Percentiles rank a stretch among this genome's conserved stretches.
phyloP scores from a whole-genome alignment of 2,329 filamentous ascomycete species.

The Fusarium coicis region DNA sequence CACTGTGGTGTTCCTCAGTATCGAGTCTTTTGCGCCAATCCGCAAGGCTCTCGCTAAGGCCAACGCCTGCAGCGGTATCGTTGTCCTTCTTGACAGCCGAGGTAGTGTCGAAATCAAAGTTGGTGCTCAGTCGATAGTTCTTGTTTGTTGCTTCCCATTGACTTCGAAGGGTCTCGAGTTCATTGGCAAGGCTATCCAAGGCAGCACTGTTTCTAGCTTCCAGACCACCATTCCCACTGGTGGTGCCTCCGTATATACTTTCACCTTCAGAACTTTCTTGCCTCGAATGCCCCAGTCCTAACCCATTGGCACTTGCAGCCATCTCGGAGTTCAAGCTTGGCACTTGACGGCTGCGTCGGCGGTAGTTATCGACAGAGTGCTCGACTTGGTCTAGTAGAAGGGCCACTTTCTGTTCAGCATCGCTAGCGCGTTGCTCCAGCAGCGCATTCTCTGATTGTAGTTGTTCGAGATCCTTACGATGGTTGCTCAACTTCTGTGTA shows the following conservation, averaged over 20 bases:
- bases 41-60: conserved; percentile 76
- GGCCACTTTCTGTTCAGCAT: conserved; percentile 93
- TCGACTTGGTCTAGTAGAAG: conserved; percentile 95
- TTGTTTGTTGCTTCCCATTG: conserved; percentile 98
- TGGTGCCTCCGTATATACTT: conserved; percentile 69
- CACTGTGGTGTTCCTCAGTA: conserved; percentile 53
- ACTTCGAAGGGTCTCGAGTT: conserved; percentile 87
- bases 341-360: conserved; percentile 75
- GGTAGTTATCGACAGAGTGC: conserved; percentile 92
- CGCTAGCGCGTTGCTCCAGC: conserved; percentile 84
- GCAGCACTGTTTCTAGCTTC: conserved; percentile 71
- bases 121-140: conserved; percentile 89
- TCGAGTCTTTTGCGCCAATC: conserved; percentile 86
- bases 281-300: conserved; percentile 56
- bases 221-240: conserved; percentile 35
- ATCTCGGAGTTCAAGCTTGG: conserved; percentile 63
- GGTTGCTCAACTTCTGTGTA: conserved; percentile 66
- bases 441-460: conserved; percentile 83
- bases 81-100: conserved; percentile 56
- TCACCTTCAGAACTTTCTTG: conserved; percentile 69
- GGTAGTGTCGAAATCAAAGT: conserved; percentile 82
- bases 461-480: conserved; percentile 78
- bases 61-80: conserved; percentile 54
- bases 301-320: conserved; percentile 49
- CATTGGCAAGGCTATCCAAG: conserved; percentile 89